Evolutionary conservation across 1,139 yeast genomes (phyloP).

Genomic region (Candida pseudoviswanathii): DNA sequence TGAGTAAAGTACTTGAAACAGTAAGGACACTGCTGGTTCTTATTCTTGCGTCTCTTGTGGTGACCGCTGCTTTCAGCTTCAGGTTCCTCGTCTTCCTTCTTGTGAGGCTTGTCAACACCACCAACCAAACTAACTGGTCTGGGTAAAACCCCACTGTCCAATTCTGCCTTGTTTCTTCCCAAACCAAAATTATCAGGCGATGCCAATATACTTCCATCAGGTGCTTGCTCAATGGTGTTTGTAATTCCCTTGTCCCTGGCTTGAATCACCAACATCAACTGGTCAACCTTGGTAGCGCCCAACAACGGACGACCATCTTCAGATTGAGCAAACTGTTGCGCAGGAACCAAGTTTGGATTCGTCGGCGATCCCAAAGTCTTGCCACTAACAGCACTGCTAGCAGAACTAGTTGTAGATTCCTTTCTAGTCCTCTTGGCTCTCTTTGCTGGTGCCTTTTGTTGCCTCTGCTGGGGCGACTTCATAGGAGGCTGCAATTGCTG

Average conservation of each 20-base stretch:
- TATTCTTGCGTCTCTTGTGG: conserved; percentile 38
- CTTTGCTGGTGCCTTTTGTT: conserved; percentile 1
- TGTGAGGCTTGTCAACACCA: conserved; percentile 72
- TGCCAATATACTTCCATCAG: conserved; percentile 56
- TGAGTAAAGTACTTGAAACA: conserved; percentile 73
- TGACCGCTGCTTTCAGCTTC: conserved; percentile 18
- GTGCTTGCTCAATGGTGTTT: conserved; percentile 59
- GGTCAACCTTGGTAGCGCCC: conserved; percentile 89
- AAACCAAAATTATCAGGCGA: conserved; percentile 61
- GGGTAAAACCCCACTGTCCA: conserved; percentile 47
- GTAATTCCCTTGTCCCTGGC: conserved; percentile 78
- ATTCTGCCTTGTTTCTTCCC: conserved; percentile 31
- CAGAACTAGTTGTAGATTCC: conserved; percentile 1
- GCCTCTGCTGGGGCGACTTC: conserved; percentile 9
- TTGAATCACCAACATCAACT: conserved; percentile 84
- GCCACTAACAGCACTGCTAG: conserved; percentile 1
- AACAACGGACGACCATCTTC: conserved; percentile 69
- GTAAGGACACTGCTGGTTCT: conserved; percentile 67
- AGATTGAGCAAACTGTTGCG: conserved; percentile 45
- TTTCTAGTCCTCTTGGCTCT: conserved; percentile 6
- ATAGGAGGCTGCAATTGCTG: conserved; percentile 2
- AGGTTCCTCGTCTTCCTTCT: conserved; percentile 23
- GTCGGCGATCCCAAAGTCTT: conserved; percentile 9
- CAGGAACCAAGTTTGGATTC: conserved; percentile 36
- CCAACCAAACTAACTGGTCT: conserved; percentile 72